Base-by-base conservation (phyloP, 805 yeast genomes). In the Ogataea polymorpha region DNA sequence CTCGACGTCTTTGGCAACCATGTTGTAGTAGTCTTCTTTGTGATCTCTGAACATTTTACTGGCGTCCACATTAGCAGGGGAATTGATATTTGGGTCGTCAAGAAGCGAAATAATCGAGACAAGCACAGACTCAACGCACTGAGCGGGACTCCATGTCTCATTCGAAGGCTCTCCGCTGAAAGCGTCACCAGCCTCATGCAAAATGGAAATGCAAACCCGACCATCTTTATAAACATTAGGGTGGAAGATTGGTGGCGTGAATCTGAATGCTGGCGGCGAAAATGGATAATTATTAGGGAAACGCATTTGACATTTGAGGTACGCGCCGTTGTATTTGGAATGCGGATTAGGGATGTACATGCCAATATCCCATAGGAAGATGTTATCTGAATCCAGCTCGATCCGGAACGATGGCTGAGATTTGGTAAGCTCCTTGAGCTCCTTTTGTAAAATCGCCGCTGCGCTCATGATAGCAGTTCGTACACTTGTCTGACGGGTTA, bases 41-140 rank as follows among this genome's bases (percentile, higher is more conserved):
- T 84, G 78, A 56, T 86, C 87, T 56, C 96, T 75, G 77, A 87
- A 89, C 54, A 85, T 86, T 32, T 89, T 88, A 14, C 96, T 86
- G 13, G 98, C 98, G 63, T 91, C 98, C 37, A 91, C 90, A 63
- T 91, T 91, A 5, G 98, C 98, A 6, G 98, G 97, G 1, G 96
- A 86, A 46, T 80, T 77, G 44, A 86, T 82, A 66, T 91, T 91
- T 39, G 98, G 98, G 62, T 91, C 97, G 57, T 89, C 96, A 54
- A 91, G 74, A 38, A 91, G 73, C 7, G 96, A 88, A 14, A 91
- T 85, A 50, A 91, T 90, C 24, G 96, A 86, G 41, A 91, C 84
- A 56, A 91, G 74, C 8, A 91, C 96, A 23, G 86, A 72, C 65
- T 91, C 97, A 8, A 88, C 97, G 17, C 93, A 83, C 68, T 90